Conservation (phyloP, 352 stramenopile species). For the Globisporangium sylvaticum region DNA sequence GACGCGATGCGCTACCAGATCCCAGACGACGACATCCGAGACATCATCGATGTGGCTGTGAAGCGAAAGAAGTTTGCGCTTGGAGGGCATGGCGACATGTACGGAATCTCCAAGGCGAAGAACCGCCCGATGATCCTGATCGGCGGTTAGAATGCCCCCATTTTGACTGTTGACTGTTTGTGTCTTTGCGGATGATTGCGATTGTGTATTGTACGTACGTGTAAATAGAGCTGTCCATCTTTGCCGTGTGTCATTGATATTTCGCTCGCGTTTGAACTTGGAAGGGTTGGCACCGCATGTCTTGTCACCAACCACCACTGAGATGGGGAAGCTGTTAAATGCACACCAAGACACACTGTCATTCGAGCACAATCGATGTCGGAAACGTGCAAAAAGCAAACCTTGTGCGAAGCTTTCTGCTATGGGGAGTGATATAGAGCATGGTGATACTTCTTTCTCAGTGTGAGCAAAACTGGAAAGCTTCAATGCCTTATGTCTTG, state of each 20-base stretch:
- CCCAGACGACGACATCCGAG: constrained; percentile 77
- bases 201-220: constrained; percentile 4
- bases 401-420: too few species aligned
- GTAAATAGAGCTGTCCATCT: constrained; percentile 15
- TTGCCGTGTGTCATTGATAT: neutral
- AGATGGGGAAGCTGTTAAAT: neutral
- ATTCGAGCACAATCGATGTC: neutral
- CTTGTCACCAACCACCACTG: neutral
- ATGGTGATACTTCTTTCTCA: too few species aligned
- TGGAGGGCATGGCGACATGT: constrained; percentile 93
- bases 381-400: too few species aligned
- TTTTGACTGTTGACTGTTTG: too few species aligned
- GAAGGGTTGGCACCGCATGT: too few species aligned
- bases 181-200: too few species aligned
- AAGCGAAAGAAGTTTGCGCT: constrained; percentile 92
- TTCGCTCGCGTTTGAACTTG: too few species aligned
- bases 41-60: constrained; percentile 89
- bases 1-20: constrained; percentile 87
- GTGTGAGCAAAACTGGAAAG: too few species aligned
- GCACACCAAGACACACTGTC: neutral
- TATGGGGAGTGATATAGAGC: too few species aligned
- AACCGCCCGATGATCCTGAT: constrained; percentile 98
- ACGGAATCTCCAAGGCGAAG: constrained; percentile 86
- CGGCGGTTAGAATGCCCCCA: too few species aligned
- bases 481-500: neutral